Base-by-base conservation (phyloP, 1,284 basidiomycete species). In the Ceratobasidium sp. region DNA sequence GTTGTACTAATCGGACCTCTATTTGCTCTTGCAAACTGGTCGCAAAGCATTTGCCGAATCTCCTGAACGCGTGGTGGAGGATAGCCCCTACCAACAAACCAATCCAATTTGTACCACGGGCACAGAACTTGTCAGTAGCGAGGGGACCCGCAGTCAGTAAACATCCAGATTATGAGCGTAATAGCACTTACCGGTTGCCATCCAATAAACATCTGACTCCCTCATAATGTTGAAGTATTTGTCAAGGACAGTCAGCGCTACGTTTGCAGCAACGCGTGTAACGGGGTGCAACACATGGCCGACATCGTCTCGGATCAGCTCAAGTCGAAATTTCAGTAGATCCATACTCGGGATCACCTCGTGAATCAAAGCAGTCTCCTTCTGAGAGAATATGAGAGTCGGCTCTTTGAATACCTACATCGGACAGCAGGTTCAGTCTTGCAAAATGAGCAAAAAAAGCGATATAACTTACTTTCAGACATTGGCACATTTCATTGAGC, bases 101-200 rank as follows among this genome's bases (percentile, higher is more conserved):
- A 66, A 11, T 41, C 6, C n/a, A 66, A n/a, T 21, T 66, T 54
- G 32, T 54, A 54, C 49, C 49, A 52, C 8, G 63, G 63, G 32
- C 63, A 66, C n/a, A 66, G 4, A 14, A 43, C 63, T 66, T n/a
- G n/a, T n/a, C n/a, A n/a, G n/a, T n/a, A n/a, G n/a, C n/a, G n/a
- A n/a, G n/a, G n/a, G n/a, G n/a, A n/a, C n/a, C n/a, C n/a, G n/a
- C n/a, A n/a, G n/a, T n/a, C n/a, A n/a, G n/a, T n/a, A n/a, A n/a
- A n/a, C n/a, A n/a, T n/a, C n/a, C n/a, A n/a, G n/a, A 30, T 23
- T 7, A 11, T 30, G 21, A 7, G n/a, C n/a, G n/a, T n/a, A n/a
- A n/a, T n/a, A 55, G 26, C 26, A 66, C 63, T 21, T 54, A 66
- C 63, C 47, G 52, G 35, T 54, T 5, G 63, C 63, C 2, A 66